Percentiles rank a stretch among this genome's conserved stretches.
Evolutionary conservation across 306 rosid genomes (phyloP).

Genomic region (Dalbergia oliveri): DNA sequence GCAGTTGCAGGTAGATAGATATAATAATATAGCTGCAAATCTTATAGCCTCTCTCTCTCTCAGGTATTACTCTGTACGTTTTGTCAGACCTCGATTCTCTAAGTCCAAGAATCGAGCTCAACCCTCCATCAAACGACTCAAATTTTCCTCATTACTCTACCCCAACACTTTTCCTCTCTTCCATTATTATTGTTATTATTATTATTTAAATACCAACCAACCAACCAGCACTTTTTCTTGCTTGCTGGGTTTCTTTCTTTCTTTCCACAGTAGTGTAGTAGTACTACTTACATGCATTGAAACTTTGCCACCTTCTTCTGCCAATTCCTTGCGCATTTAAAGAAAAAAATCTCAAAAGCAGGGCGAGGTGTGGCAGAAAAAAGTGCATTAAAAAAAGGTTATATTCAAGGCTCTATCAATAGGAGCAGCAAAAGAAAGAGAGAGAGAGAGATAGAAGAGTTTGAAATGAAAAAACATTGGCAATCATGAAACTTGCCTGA

Average conservation of each 20-base stretch:
- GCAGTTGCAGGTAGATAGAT: background rate
- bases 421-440: background rate
- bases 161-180: background rate
- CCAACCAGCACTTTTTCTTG: constrained; percentile 37
- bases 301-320: constrained; percentile 14
- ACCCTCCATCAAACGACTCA: background rate
- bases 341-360: background rate
- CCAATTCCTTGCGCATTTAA: background rate
- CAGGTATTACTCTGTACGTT: constrained; percentile 33
- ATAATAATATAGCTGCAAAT: no score
- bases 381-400: background rate
- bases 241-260: constrained; percentile 13
- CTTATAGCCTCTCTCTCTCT: background rate
- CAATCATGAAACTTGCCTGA: constrained; percentile 28
- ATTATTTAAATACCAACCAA: constrained; percentile 20
- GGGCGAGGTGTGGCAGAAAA: background rate
- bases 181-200: no score
- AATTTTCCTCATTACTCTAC: background rate
- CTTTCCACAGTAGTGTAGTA: background rate
- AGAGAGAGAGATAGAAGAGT: no score
- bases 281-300: background rate
- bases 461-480: background rate
- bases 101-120: constrained; percentile 21
- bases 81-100: constrained; percentile 49
- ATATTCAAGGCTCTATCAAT: constrained; percentile 11